These are phyloP conservation scores for Serendipita sp. DNA, from an alignment of 768 basidiomycete species.

Conservation along the genomic window DNA sequence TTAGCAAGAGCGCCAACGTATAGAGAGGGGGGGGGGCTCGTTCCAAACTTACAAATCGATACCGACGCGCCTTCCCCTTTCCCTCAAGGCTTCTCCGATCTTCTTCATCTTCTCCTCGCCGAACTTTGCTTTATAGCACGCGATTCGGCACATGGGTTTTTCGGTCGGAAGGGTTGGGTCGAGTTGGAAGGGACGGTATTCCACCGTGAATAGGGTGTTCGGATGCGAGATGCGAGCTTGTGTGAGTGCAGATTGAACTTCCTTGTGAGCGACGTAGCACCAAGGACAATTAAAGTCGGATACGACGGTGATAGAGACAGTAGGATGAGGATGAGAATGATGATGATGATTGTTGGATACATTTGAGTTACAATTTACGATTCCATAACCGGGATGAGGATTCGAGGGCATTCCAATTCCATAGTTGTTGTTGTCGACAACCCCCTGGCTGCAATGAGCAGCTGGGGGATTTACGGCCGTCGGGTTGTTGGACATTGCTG, in stretches of 20 bases:
- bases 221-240: constrained; percentile 19
- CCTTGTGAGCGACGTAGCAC: constrained; percentile 29
- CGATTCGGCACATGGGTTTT: constrained; percentile 10
- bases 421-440: too few species aligned
- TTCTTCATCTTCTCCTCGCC: constrained; percentile 35
- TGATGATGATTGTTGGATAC: too few species aligned
- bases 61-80: constrained; percentile 40
- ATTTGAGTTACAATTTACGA: too few species aligned
- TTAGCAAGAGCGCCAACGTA: neutral
- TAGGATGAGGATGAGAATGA: neutral
- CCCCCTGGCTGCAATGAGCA: too few species aligned
- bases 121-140: constrained; percentile 20
- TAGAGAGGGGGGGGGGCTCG: neutral
- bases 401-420: too few species aligned
- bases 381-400: too few species aligned
- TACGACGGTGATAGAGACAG: neutral
- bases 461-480: neutral
- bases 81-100: constrained; percentile 28
- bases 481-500: neutral
- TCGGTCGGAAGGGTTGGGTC: constrained; percentile 23
- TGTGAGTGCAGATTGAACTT: constrained; percentile 24
- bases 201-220: constrained; percentile 23
- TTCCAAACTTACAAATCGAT: constrained; percentile 35
- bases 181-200: constrained; percentile 33
- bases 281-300: constrained; percentile 20